Evolutionary conservation across 176 grass and related monocot species (phyloP).

Genomic region (Poa pratensis): DNA sequence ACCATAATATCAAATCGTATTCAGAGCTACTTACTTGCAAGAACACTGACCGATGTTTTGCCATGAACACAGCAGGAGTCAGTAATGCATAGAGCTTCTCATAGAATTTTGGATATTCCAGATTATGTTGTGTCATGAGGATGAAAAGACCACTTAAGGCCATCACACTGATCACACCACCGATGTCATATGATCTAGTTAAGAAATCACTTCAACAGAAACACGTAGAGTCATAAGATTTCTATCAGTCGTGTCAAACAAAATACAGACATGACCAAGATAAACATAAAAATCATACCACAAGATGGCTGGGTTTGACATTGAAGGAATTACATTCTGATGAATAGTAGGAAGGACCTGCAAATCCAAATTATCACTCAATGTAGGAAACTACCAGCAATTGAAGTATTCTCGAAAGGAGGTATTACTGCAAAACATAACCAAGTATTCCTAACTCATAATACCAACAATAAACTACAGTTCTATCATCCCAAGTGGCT

Average conservation of each 20-base stretch:
- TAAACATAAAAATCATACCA: conserved; percentile 56
- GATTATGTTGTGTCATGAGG: conserved; percentile 92
- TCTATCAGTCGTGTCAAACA: conserved; percentile 27
- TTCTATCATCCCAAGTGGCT: conserved; percentile 19
- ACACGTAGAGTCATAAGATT: conserved; percentile 13
- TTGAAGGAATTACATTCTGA: conserved; percentile 84
- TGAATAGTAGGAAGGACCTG: conserved; percentile 94
- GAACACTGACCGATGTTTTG: conserved; percentile 88
- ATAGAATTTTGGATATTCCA: conserved; percentile 96
- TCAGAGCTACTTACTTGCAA: conserved; percentile 77
- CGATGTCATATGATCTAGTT: conserved; percentile 96
- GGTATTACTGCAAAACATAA: background rate
- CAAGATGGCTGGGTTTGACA: conserved; percentile 89
- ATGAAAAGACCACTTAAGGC: conserved; percentile 93
- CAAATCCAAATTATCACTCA: conserved; percentile 27
- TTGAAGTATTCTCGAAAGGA: background rate
- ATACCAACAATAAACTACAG: background rate
- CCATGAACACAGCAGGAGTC: conserved; percentile 86
- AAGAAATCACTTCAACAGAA: conserved; percentile 89
- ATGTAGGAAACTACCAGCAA: conserved; percentile 22
- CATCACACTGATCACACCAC: conserved; percentile 98
- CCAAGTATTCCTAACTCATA: background rate
- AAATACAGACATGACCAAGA: conserved; percentile 21
- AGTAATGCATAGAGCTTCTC: conserved; percentile 89
- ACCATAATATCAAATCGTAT: background rate